phyloP scores from a whole-genome alignment of 495 filamentous ascomycete species.

The Penicillium roqueforti region DNA sequence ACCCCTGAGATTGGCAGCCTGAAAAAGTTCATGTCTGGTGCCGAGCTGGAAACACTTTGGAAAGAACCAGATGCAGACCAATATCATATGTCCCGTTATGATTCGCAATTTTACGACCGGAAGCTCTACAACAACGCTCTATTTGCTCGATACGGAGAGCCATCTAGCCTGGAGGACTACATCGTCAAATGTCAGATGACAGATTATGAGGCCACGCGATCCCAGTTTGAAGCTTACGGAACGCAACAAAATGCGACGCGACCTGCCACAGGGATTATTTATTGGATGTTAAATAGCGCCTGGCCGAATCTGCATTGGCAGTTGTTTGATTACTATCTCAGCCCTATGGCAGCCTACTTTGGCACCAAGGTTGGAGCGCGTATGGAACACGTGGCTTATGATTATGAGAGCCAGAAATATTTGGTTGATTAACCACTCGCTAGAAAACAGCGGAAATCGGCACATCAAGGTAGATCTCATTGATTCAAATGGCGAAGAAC shows the following conservation, averaged over 20 bases:
- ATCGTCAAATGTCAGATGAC: slow-evolving; percentile 52
- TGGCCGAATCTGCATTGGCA: slow-evolving; percentile 67
- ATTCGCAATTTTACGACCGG: slow-evolving; percentile 51
- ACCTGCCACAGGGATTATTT: slow-evolving; percentile 57
- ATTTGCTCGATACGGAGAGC: slow-evolving; percentile 50
- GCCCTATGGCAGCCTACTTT: slow-evolving; percentile 55
- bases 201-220: slow-evolving; percentile 60
- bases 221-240: slow-evolving; percentile 56
- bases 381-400: slow-evolving; percentile 54
- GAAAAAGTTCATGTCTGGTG: slow-evolving; percentile 47
- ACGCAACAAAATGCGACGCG: slow-evolving; percentile 47
- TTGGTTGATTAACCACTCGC: slow-evolving; percentile 54
- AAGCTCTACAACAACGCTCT: slow-evolving; percentile 54
- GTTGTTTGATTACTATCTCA: slow-evolving; percentile 61
- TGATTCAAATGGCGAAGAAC: slow-evolving; percentile 39
- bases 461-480: slow-evolving; percentile 46
- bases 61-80: slow-evolving; percentile 45
- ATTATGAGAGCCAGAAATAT: slow-evolving; percentile 43
- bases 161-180: slow-evolving; percentile 52
- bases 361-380: slow-evolving; percentile 52
- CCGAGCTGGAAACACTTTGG: slow-evolving; percentile 54
- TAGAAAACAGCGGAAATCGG: slow-evolving; percentile 40
- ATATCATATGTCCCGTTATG: slow-evolving; percentile 57
- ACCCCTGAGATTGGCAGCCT: slow-evolving; percentile 56
- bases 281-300: slow-evolving; percentile 67